These are phyloP conservation scores for Phaeosphaeriaceae sp. DNA, from an alignment of 2,329 filamentous ascomycete genomes.

Conservation along the genomic window DNA sequence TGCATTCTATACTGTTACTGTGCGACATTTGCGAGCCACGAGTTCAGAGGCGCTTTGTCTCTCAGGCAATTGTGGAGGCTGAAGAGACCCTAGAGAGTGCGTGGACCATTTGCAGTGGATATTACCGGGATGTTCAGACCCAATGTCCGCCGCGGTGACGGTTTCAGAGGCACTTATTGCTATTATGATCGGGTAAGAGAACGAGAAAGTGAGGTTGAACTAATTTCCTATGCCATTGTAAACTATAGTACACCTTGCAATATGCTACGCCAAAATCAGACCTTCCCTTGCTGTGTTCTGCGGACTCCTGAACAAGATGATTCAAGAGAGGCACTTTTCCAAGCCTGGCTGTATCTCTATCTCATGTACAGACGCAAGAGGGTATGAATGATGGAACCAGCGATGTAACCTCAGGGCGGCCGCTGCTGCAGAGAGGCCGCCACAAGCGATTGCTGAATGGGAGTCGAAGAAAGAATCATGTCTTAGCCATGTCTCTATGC, in stretches of 20 bases:
- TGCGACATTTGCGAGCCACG: too few relatives aligned
- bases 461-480: constrained; percentile 11
- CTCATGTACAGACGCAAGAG: constrained; percentile 4
- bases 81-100: too few relatives aligned
- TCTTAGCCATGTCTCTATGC: constrained; percentile 48
- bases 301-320: constrained; percentile 17
- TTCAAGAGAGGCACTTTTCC: constrained; percentile 27
- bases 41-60: too few relatives aligned
- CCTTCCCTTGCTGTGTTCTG: background rate
- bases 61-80: too few relatives aligned
- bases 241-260: constrained; percentile 45
- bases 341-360: constrained; percentile 6
- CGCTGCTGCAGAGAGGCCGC: constrained; percentile 30
- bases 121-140: too few relatives aligned
- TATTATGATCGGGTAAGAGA: too few relatives aligned
- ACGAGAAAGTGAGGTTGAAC: background rate
- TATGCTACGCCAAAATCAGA: constrained; percentile 13
- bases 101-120: too few relatives aligned
- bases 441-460: constrained; percentile 13
- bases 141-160: too few relatives aligned
- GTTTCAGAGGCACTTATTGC: too few relatives aligned
- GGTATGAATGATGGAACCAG: constrained; percentile 4
- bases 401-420: constrained; percentile 10
- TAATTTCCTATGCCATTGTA: constrained; percentile 29
- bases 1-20: too few relatives aligned